Evolutionary conservation across 2,329 filamentous ascomycete species (phyloP), one percentile per base, ranked within the genome.

Genomic region (Mariannaea elegans): DNA sequence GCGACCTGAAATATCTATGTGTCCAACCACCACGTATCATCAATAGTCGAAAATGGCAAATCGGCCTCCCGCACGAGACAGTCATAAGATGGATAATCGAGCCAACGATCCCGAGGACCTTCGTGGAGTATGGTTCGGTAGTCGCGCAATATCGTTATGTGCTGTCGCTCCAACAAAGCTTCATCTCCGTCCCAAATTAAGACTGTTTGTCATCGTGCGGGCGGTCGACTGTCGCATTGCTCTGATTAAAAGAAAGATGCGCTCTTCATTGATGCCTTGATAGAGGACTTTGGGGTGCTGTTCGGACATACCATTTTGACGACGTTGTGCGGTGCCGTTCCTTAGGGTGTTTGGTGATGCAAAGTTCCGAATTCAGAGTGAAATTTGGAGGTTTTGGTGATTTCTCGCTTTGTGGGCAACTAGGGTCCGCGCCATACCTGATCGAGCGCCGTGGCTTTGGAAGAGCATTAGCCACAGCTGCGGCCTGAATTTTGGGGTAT

Each of bases 281-380:
- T 53, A 51, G 34, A 51, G 36, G 47, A 58, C 56, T 64, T 57
- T 66, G 52, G 63, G 23, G 59, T 68, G 65, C 34, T 63, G 66
- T 47, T 48, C 21, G 56, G 68, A 77, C 77, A 62, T 78, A 79
- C 80, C 80, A 82, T 82, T 76, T 81, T 82, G 80, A 77, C 80
- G 78, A 78, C 77, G 73, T 71, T 77, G 72, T 76, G 75, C 67
- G 75, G 72, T 77, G 76, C 75, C 76, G 77, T 79, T 72, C 66
- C 67, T 73, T 59, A 75, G 71, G 74, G 73, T 75, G 72, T 76
- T 75, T 77, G 76, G 75, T 76, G 75, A 79, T 78, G 76, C 72
- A 69, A 75, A 76, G 73, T 75, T 75, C 71, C 72, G 61, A 69
- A 68, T 68, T 66, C 65, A 62, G 68, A 65, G 67, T 70, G 71